Evolutionary conservation across 441 rosid genomes (phyloP), one percentile per base, ranked within the genome.

Genomic region (Bruguiera hainesii): DNA sequence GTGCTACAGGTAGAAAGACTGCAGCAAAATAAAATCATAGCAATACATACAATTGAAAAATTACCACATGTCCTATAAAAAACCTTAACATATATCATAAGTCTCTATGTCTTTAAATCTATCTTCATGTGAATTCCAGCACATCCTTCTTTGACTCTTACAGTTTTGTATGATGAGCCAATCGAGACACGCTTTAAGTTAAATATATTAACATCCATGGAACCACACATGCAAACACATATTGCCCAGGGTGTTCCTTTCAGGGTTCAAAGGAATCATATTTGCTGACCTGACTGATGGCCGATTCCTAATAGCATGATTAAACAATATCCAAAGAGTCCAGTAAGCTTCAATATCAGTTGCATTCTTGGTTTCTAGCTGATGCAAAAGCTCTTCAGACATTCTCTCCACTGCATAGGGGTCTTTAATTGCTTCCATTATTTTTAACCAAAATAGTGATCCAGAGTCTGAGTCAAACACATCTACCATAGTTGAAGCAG

Each of bases 261-360:
- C 35, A 56, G 39, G 29, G 25, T 35, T 60, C 68, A 73, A 59
- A 60, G 7, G 28, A 68, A 75, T 37, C 23, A 33, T 59, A 46
- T 68, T 65, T 68, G 63, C 97, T 53, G 64, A 86, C 98, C 97
- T 89, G 79, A 86, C 68, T 37, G 95, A 83, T 68, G 82, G 76
- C 29, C 85, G 83, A 56, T 78, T 73, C 61, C 79, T 69, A 48
- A 87, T 61, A 73, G 71, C 66, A 60, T 48, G 76, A 76, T 82
- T 82, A 82, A 85, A 95, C 84, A 90, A 72, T 60, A 82, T 70
- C 96, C 98, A 89, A 64, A 90, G 77, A 63, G 77, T 83, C 96
- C 97, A 92, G 75, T 87, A 95, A 58, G 93, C 96, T 85, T 95
- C 98, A 72, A 74, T 61, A 73, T 92, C 97, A 75, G 75, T 85